phyloP scores from a whole-genome alignment of 2,329 filamentous ascomycete genomes.

The Polychaeton citri region DNA sequence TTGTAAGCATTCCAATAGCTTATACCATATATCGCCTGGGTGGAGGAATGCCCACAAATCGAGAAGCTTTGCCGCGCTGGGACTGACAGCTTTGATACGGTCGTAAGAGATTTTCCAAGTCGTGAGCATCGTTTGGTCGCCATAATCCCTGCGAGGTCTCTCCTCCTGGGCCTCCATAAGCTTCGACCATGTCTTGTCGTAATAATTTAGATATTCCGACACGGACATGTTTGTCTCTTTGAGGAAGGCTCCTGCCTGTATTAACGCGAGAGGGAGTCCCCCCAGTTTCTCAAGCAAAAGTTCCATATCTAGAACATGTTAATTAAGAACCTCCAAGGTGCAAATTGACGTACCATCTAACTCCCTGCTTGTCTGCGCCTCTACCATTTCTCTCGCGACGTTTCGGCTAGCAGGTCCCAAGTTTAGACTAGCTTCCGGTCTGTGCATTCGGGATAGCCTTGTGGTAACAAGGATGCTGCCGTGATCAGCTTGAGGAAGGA shows the following conservation, averaged over 20 bases:
- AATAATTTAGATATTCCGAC: slow-evolving; percentile 3
- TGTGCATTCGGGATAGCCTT: slow-evolving; percentile 5
- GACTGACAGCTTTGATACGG: slow-evolving; percentile 11
- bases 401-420: background rate
- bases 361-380: background rate
- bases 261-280: slow-evolving; percentile 16
- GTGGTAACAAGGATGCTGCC: slow-evolving; percentile 20
- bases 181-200: slow-evolving; percentile 3
- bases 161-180: slow-evolving; percentile 4
- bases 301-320: slow-evolving; percentile 1
- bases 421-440: background rate
- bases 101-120: slow-evolving; percentile 21
- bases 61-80: slow-evolving; percentile 14
- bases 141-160: background rate
- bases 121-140: slow-evolving; percentile 16
- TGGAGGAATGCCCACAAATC: slow-evolving; percentile 18
- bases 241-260: slow-evolving; percentile 14
- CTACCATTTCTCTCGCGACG: background rate
- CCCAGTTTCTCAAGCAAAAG: slow-evolving; percentile 14
- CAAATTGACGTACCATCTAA: background rate
- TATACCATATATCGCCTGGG: slow-evolving; percentile 15
- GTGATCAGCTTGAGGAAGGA: slow-evolving; percentile 11
- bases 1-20: slow-evolving; percentile 7
- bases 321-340: background rate
- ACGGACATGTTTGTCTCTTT: slow-evolving; percentile 4